Base-by-base conservation (phyloP, 179 eudicot species). In the Silene vulgaris region DNA sequence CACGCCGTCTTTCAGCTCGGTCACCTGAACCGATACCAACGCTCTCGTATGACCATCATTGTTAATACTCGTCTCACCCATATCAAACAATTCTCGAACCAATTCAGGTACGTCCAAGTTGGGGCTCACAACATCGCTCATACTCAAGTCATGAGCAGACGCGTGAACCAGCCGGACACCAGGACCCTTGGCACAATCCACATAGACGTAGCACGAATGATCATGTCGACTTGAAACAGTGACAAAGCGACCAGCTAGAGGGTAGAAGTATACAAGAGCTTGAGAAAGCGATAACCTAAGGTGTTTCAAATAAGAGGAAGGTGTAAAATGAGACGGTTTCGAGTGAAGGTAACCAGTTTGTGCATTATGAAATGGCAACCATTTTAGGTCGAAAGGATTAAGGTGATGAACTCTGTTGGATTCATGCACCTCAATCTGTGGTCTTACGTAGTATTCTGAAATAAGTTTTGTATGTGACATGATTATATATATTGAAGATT, bases 1-100 rank as follows among this genome's bases (percentile, higher is more conserved):
- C 72, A 82, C 50, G 4, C 88, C 91, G 63, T 88, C 87, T 4
- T 7, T 48, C 2, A 88, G 78, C 72, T 80, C 85, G 0, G 86
- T 86, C 5, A 88, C 75, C 52, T 88, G 89, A 50, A 84, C 74
- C 0, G 80, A 82, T 1, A 88, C 35, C n/a, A 76, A 35, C 3
- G 78, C 30, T 2, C 23, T 66, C 0, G 56, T 68, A 45, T 67
- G 78, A 1, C 78, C 73, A 4, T 68, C 78, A 19, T 67, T 3
- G 21, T 68, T 68, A n/a, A 67, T 45, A 3, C 5, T 29, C 8
- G 30, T 23, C 26, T 76, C 68, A 9, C 78, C 78, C 0, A 76
- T 37, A 23, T 76, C 67, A n/a, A 76, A 76, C 16, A 76, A 76
- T 13, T 54, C 57, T 4, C 48, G 60, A 14, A 76, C 57, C 35